Conservation (phyloP, 2,329 filamentous ascomycete species). For the Fusarium penzigii region DNA sequence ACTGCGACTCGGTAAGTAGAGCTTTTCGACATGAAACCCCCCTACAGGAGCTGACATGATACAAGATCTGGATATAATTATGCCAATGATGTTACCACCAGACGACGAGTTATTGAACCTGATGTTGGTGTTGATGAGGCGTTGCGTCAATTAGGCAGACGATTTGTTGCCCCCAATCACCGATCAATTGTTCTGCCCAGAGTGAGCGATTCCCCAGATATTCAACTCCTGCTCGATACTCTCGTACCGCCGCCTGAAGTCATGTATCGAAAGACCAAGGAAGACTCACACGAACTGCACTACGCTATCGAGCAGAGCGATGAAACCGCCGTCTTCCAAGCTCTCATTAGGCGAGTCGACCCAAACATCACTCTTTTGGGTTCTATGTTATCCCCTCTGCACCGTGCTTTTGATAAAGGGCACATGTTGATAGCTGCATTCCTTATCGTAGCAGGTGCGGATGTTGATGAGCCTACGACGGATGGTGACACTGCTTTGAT, state of each 20-base stretch:
- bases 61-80: constrained; percentile 22
- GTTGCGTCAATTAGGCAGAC: constrained; percentile 25
- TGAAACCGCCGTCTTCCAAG: constrained; percentile 28
- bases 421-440: constrained; percentile 30
- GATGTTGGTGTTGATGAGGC: constrained; percentile 28
- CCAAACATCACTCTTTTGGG: constrained; percentile 28
- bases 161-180: constrained; percentile 26
- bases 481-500: constrained; percentile 30
- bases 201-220: constrained; percentile 30
- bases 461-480: constrained; percentile 29
- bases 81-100: constrained; percentile 20
- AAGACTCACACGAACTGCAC: constrained; percentile 26
- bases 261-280: constrained; percentile 20
- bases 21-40: not conserved
- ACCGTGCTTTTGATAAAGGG: constrained; percentile 27
- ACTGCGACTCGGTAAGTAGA: constrained; percentile 24
- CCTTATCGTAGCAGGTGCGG: constrained; percentile 29
- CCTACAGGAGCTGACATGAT: constrained; percentile 9
- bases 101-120: constrained; percentile 30
- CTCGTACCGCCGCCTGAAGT: constrained; percentile 25
- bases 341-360: constrained; percentile 25
- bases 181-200: constrained; percentile 23
- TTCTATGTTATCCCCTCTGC: constrained; percentile 30
- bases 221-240: constrained; percentile 30
- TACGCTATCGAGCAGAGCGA: constrained; percentile 26